Percentiles rank a stretch among this genome's conserved stretches.
These are phyloP conservation scores for Brassica cretica DNA, from an alignment of 345 rosid species.

Conservation along the genomic window DNA sequence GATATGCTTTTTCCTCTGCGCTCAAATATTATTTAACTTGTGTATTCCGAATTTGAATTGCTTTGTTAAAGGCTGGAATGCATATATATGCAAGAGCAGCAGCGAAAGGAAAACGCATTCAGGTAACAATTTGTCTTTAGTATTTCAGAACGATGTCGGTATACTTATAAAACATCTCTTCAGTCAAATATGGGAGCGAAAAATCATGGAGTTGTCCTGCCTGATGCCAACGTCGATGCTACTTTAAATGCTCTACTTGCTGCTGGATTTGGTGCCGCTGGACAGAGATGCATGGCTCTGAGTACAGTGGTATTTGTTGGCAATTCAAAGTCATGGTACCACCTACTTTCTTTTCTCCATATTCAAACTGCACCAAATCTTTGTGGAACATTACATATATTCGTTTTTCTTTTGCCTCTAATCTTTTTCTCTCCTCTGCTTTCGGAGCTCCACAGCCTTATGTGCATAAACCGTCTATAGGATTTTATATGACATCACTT, in stretches of 20 bases:
- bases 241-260: conserved; percentile 83
- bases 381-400: background rate
- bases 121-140: conserved; percentile 47
- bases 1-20: background rate
- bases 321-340: conserved; percentile 71
- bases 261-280: conserved; percentile 99
- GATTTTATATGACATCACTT: background rate
- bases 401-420: background rate
- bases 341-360: background rate
- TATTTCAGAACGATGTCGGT: conserved; percentile 1
- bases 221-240: conserved; percentile 81
- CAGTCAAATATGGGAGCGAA: conserved; percentile 99
- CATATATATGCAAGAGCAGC: conserved; percentile 90
- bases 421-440: background rate
- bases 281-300: conserved; percentile 98
- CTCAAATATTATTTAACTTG: background rate
- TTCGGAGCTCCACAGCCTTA: background rate
- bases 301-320: conserved; percentile 93
- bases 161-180: conserved; percentile 30
- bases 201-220: conserved; percentile 84
- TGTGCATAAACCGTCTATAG: background rate
- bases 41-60: background rate
- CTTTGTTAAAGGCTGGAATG: conserved; percentile 82
- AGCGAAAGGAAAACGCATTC: conserved; percentile 94
- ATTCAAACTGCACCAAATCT: background rate